A percentile compares a stretch with the other conserved stretches of the same genome.
Conservation (phyloP, 176 grass and related monocot genomes). For the Musa troglodytarum region DNA sequence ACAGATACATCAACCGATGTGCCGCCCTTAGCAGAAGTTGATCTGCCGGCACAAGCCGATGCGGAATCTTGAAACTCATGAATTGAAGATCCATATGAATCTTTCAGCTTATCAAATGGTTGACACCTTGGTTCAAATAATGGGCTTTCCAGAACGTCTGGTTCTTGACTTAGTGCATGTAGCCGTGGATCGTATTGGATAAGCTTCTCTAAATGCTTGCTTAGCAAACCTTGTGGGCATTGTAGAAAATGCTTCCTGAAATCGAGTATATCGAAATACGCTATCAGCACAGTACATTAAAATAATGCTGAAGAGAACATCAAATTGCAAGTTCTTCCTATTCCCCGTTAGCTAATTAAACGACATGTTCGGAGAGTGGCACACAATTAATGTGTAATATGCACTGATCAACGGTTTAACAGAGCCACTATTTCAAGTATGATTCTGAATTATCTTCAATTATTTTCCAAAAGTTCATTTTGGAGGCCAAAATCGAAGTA, state of each 20-base stretch:
- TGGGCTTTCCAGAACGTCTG: background rate
- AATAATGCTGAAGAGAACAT: background rate
- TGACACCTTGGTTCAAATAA: conserved; percentile 8
- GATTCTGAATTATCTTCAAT: too few species aligned
- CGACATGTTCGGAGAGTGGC: too few species aligned
- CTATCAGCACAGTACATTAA: background rate
- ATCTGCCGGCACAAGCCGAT: background rate
- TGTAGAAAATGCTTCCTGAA: conserved; percentile 15
- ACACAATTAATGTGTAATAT: too few species aligned
- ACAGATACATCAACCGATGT: background rate
- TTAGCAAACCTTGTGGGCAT: conserved; percentile 10
- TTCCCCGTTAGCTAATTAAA: too few species aligned
- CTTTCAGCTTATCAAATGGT: background rate
- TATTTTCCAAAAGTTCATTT: too few species aligned
- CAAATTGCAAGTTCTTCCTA: too few species aligned
- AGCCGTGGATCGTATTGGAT: background rate
- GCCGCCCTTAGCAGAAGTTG: background rate
- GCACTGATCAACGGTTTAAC: too few species aligned
- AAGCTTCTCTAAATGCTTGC: conserved; percentile 7
- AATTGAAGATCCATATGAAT: background rate
- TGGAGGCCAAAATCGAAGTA: too few species aligned
- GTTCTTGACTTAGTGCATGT: conserved; percentile 1
- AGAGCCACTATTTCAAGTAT: too few species aligned
- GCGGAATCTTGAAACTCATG: background rate
- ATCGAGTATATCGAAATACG: background rate